A percentile compares a stretch with the other conserved stretches of the same genome.
Conservation (phyloP, 305 asterid genomes). For the Solanum chacoense region DNA sequence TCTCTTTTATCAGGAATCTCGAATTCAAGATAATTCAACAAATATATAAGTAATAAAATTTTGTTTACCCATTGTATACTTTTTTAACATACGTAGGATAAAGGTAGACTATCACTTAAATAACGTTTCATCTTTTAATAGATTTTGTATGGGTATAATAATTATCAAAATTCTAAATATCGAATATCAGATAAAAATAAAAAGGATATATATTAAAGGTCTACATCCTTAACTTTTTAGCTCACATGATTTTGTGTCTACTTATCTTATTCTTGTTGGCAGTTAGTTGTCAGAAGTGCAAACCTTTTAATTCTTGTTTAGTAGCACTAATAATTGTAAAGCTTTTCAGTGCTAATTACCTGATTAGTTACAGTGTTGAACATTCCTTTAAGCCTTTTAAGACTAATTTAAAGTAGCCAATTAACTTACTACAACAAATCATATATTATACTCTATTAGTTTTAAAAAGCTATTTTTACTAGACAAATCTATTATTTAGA, state of each 20-base stretch:
- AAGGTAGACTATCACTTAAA: neutral
- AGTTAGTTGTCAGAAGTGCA: constrained; percentile 11
- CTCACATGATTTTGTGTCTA: constrained; percentile 2
- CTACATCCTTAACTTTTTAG: neutral
- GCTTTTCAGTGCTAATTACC: neutral
- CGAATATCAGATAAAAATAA: neutral
- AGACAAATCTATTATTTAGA: neutral
- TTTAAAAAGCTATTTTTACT: neutral
- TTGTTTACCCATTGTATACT: too few species aligned
- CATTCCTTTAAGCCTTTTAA: neutral
- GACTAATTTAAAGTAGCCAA: neutral
- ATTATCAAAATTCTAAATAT: neutral
- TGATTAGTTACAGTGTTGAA: neutral
- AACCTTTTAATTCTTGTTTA: neutral
- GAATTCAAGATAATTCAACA: too few species aligned
- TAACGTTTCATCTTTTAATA: neutral
- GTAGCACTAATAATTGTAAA: neutral
- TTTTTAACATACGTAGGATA: too few species aligned
- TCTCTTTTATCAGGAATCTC: too few species aligned
- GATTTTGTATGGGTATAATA: neutral
- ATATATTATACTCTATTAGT: neutral
- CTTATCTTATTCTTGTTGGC: constrained; percentile 6
- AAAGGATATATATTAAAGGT: neutral
- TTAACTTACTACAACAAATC: neutral
- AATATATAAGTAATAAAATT: too few species aligned